Evolutionary conservation across 768 basidiomycete species (phyloP), one percentile per base, ranked within the genome.

Genomic region (Mrakia frigida): DNA sequence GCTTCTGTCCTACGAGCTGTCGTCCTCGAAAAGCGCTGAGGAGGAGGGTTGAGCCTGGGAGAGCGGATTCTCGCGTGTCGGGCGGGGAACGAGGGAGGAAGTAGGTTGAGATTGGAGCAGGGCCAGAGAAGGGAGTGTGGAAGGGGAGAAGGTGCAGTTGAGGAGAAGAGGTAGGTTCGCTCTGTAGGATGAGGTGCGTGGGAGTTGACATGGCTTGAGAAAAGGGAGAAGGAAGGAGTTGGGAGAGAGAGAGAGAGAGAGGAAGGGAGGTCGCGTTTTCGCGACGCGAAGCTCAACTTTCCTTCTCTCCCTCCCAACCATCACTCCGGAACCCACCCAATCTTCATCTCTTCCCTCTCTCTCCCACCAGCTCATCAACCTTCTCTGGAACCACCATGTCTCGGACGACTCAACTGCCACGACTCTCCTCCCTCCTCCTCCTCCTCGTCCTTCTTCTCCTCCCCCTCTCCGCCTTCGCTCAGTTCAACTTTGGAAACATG

Each of bases 21-120:
- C 77, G 39, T 11, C 77, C 77, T 21, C 77, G 16, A 23, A 78
- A 78, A 1, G 77, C 56, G 67, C 43, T 61, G 33, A 56, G 65
- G 33, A 68, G 39, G 25, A 78, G 41, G 3, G 67, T 39, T 25
- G 50, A 61, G 28, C 21, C 33, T 25, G 73, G 14, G 16, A 53
- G 33, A 33, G 71, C 70, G n/a, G 46, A 33, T 25, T 61, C 39
- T 46, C 53, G 56, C 7, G 68, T 11, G 14, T 39, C 41, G 53
- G 76, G 63, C 2, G 50, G 69, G 4, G 85, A 82, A 73, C 86
- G 86, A 72, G 89, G 85, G 63, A 86, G 87, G 82, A 93, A 89
- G 82, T 89, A 94, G 7, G 90, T 89, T 5, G 90, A 90, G 25
- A 93, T 85, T 7, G 89, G 88, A 1, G 92, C 92, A 28, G 87